Conservation (phyloP, 176 grass and related monocot genomes). For the Saccharum spontaneum region DNA sequence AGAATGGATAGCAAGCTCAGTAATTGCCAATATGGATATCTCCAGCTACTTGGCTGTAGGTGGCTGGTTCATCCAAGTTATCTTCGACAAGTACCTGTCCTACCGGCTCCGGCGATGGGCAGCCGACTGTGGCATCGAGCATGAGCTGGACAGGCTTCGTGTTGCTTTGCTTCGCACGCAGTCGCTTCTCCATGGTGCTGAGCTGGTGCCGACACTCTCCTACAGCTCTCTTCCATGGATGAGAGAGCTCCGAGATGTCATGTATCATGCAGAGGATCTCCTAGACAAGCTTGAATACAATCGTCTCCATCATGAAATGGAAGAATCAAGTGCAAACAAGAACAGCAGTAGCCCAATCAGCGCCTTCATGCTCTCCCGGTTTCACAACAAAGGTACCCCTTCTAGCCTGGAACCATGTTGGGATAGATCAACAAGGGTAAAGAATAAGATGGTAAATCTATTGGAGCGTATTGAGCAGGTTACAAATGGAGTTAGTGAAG, state of each 20-base stretch:
- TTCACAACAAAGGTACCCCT: slow-evolving; percentile 7
- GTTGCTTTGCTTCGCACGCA: slow-evolving; percentile 48
- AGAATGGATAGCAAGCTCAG: slow-evolving; percentile 5
- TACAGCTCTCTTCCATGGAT: slow-evolving; percentile 34
- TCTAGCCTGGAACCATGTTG: slow-evolving; percentile 11
- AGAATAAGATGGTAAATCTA: slow-evolving; percentile 28
- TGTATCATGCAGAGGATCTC: slow-evolving; percentile 54
- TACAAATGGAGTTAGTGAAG: slow-evolving; percentile 30
- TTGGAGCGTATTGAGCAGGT: slow-evolving; percentile 32
- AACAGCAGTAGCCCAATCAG: slow-evolving; percentile 36
- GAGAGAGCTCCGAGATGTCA: slow-evolving; percentile 47
- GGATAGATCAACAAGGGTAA: slow-evolving; percentile 21
- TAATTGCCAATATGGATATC: slow-evolving; percentile 23
- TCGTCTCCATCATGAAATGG: slow-evolving; percentile 48
- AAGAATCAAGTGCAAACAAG: slow-evolving; percentile 28
- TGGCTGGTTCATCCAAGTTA: slow-evolving; percentile 73
- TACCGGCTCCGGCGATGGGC: slow-evolving; percentile 50
- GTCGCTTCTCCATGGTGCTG: slow-evolving; percentile 37
- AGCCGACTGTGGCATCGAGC: slow-evolving; percentile 31
- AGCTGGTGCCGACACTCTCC: slow-evolving; percentile 16
- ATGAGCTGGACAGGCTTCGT: slow-evolving; percentile 50
- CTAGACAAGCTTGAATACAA: slow-evolving; percentile 62
- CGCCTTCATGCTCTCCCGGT: slow-evolving; percentile 28
- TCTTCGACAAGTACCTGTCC: slow-evolving; percentile 62
- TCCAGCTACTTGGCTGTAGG: slow-evolving; percentile 36